phyloP scores from a whole-genome alignment of 768 basidiomycete species.

The Leccinum disarticulatum region DNA sequence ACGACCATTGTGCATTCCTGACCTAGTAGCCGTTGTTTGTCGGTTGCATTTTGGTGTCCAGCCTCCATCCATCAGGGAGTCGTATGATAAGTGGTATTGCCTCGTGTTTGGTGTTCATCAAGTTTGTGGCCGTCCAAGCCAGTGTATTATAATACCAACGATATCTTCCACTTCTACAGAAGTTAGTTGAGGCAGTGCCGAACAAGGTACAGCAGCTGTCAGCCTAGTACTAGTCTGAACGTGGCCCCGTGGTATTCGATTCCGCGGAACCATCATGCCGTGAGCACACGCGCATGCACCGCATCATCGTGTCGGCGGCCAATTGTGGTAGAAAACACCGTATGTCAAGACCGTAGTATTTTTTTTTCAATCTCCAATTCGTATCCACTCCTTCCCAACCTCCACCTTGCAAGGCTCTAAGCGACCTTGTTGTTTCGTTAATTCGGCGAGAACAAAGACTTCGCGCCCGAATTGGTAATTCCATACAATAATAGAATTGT shows the following conservation, averaged over 20 bases:
- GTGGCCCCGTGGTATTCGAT: too few species aligned
- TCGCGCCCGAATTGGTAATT: background rate
- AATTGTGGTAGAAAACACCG: background rate
- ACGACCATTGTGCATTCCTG: constrained; percentile 27
- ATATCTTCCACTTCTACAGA: background rate
- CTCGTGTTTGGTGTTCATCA: background rate
- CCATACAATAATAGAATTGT: constrained; percentile 32
- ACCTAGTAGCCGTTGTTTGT: constrained; percentile 6
- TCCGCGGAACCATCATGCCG: too few species aligned
- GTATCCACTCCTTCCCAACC: background rate
- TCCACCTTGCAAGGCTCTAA: background rate
- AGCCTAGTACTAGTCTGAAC: too few species aligned
- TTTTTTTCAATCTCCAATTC: background rate
- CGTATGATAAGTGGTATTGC: background rate
- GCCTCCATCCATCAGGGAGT: background rate
- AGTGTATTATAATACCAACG: constrained; percentile 8
- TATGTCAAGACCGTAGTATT: background rate
- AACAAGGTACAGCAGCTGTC: background rate
- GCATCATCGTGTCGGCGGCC: background rate
- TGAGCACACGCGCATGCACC: background rate
- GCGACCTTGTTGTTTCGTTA: constrained; percentile 4
- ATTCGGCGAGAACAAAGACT: constrained; percentile 22
- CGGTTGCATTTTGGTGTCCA: background rate
- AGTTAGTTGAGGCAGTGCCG: background rate
- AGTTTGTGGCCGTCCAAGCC: background rate